These are phyloP conservation scores for Floccularia luteovirens DNA, from an alignment of 768 basidiomycete species.

Conservation along the genomic window DNA sequence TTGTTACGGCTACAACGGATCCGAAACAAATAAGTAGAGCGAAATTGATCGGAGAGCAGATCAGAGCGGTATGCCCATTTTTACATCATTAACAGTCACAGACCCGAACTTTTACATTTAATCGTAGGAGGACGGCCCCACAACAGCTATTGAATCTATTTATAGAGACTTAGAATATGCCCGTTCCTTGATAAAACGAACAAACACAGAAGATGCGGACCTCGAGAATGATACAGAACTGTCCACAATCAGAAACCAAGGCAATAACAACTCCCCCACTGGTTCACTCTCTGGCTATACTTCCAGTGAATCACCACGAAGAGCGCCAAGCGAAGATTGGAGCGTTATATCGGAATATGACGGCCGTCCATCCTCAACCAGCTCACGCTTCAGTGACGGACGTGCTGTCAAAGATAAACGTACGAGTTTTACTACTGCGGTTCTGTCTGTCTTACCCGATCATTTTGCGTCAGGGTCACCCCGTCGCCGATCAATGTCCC, in stretches of 20 bases:
- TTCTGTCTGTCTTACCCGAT: conserved; percentile 56
- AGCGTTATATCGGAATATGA: conserved; percentile 80
- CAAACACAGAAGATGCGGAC: conserved; percentile 22
- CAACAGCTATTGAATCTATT: conserved; percentile 88
- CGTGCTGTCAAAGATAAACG: conserved; percentile 39
- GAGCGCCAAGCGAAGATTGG: conserved; percentile 74
- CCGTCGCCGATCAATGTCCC: conserved; percentile 30
- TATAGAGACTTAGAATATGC: conserved; percentile 97
- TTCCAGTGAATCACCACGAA: conserved; percentile 46
- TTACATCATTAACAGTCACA: background rate
- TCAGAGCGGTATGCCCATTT: conserved; percentile 59
- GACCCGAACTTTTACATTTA: conserved; percentile 3
- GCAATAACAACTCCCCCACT: conserved; percentile 13
- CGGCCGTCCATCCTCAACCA: conserved; percentile 46
- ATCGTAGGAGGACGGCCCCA: conserved; percentile 86
- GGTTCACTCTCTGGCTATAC: conserved; percentile 42
- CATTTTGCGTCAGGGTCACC: conserved; percentile 34
- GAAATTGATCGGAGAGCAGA: conserved; percentile 76
- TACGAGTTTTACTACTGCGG: conserved; percentile 54
- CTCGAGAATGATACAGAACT: conserved; percentile 23
- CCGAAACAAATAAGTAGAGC: conserved; percentile 85
- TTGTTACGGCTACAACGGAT: conserved; percentile 79
- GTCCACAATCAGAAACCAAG: conserved; percentile 26
- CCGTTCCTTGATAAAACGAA: conserved; percentile 72
- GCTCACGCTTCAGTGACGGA: conserved; percentile 38